These are phyloP conservation scores for Suillus bovinus DNA, from an alignment of 768 basidiomycete species.

Conservation along the genomic window DNA sequence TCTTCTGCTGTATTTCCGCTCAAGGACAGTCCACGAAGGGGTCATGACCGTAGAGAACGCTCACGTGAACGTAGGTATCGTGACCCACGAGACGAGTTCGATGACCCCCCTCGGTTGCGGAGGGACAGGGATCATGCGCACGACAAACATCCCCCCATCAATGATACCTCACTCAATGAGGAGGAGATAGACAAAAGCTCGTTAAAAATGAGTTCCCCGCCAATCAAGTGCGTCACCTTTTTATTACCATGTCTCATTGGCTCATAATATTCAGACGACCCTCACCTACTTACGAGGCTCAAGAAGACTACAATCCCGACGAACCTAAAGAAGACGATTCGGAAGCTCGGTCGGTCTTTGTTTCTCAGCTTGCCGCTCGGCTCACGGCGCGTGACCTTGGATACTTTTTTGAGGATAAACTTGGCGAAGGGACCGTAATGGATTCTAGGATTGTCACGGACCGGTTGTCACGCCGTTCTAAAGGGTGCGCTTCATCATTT, in stretches of 20 bases:
- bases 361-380: slow-evolving; percentile 96
- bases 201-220: slow-evolving; percentile 37
- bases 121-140: slow-evolving; percentile 45
- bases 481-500: slow-evolving; percentile 67
- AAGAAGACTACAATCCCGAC: slow-evolving; percentile 76
- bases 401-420: slow-evolving; percentile 97
- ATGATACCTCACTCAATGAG: slow-evolving; percentile 40
- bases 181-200: slow-evolving; percentile 37
- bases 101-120: slow-evolving; percentile 50
- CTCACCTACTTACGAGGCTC: slow-evolving; percentile 71
- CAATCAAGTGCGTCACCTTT: slow-evolving; percentile 42
- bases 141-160: slow-evolving; percentile 39
- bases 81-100: slow-evolving; percentile 60
- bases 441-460: slow-evolving; percentile 97
- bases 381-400: slow-evolving; percentile 97
- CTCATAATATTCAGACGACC: slow-evolving; percentile 48
- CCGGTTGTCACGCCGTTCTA: slow-evolving; percentile 91
- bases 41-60: slow-evolving; percentile 45
- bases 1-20: slow-evolving; percentile 44
- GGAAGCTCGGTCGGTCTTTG: slow-evolving; percentile 97
- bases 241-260: slow-evolving; percentile 11
- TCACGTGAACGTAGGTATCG: slow-evolving; percentile 55
- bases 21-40: slow-evolving; percentile 51
- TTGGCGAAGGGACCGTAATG: slow-evolving; percentile 91
- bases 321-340: slow-evolving; percentile 95